Base-by-base conservation (phyloP, 2,329 filamentous ascomycete genomes). In the Dactylellina cionopaga region DNA sequence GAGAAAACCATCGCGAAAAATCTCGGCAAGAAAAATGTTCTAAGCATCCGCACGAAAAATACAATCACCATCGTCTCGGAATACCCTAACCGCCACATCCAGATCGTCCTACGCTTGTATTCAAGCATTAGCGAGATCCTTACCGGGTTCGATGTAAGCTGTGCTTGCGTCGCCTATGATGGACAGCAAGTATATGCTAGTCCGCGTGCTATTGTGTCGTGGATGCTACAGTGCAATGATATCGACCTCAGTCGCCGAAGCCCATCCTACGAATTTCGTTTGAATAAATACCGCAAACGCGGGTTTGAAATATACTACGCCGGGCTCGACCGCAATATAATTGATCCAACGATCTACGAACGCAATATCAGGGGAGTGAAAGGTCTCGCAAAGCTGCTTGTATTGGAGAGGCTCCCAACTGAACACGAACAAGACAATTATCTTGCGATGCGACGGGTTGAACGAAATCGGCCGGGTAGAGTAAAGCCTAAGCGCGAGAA, bases 281-380 rank as follows among this genome's bases (percentile, higher is more conserved):
- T 96, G 11, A 91, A 90, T 10, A 96, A 96, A 79, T 94, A 96
- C 79, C 90, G 90, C 10, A 90, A 90, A 77, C 84, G 92, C 39
- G 91, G 91, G 11, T 96, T 96, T 75, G 92, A 96, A 80, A 87
- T 94, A 0, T 90, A 91, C 79, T 96, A 90, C 88, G 85, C 89
- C 0, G 83, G 87, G 7, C 83, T 96, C 9, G 89, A 95, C 74
- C 86, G 91, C 17, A 85, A 86, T 11, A 85, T 86, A 5, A 82
- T 96, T 55, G 92, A 96, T 76, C 92, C 92, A 2, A 95, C 91
- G 19, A 92, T 96, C 47, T 96, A 91, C 74, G 92, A 96, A 80
- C 84, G 92, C 54, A 91, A 88, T 64, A 95, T 96, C 76, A 84
- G 84, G 46, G 84, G 90, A 31, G 92, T 90, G 0, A 83, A 91